Evolutionary conservation across 2,329 filamentous ascomycete genomes (phyloP), one percentile per base, ranked within the genome.

Genomic region (Hypocreales sp.): DNA sequence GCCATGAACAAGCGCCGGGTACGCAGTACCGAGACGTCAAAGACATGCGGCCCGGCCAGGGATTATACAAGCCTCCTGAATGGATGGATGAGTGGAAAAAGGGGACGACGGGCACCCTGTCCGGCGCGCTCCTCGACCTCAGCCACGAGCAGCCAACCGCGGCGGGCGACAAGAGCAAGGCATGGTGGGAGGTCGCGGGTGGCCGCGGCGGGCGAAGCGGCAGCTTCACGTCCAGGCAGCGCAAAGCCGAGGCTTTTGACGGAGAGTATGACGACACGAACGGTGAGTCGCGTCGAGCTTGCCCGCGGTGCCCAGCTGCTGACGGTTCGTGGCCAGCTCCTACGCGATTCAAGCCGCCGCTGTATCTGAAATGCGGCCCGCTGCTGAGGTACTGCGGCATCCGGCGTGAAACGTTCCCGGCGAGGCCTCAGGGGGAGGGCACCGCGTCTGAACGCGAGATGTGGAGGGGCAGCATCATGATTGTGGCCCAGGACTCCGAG

Each of bases 401-500:
- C 22, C 72, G 77, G 22, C 63, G 62, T 21, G 71, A 92, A 51
- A 58, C 61, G 41, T 44, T 55, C 25, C 43, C 56, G 1, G 45
- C 35, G 6, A 40, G 45, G 27, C 26, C 43, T 10, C 22, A 16
- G 10, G 27, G 27, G 7, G 21, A 24, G 9, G 38, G 29, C 36
- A 37, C 43, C 2, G 31, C 44, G 9, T 29, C 44, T 0, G 74
- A 82, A 23, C 68, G 72, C 27, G 82, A 93, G 41, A 73, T 87
- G 13, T 98, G 90, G 90, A 72, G 86, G 48, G 90, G 90, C 5
- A 92, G 74, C 33, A 67, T 95, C 31, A 84, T 98, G 82, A 93
- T 98, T 41, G 84, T 98, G 14, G 95, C 90, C 0, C 67, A 74
- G 28, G 87, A 98, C 44, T 66, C 71, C 2, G 69, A 78, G 22